Base-by-base conservation (phyloP, 768 basidiomycete species). In the Sporobolomyces roseus region DNA sequence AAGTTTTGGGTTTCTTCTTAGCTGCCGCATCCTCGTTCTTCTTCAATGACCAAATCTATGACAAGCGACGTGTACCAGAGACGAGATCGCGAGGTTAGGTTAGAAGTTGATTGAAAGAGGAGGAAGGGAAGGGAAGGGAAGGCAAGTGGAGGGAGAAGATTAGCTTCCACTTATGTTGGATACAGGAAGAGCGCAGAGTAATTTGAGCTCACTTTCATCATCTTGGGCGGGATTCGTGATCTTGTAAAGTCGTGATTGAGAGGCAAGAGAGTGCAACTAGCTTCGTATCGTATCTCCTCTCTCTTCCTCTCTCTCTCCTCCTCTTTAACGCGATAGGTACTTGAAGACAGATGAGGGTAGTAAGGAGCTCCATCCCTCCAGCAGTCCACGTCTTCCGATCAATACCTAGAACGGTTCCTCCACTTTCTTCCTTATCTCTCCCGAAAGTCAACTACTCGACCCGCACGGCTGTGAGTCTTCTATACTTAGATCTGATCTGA, bases 21-120 rank as follows among this genome's bases (percentile, higher is more conserved):
- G 91, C 88, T 62, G 93, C 92, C 63, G 90, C 90, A 77, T 98
- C 91, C 83, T 97, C 92, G 76, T 88, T 90, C 87, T 98, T 98
- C 87, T 98, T 98, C 89, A 99, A 92, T 74, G 88, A 91, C 89
- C 96, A 97, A 77, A 99, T 97, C 96, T 99, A 63, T n/a, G 16
- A 8, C 13, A n/a, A 13, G 43, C 23, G 19, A 23, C 35, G 16
- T 5, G 33, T n/a, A 8, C 12, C 3, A 17, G 33, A 25, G 23
- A 25, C 54, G 54, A 46, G 23, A 46, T 41, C 38, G n/a, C 38
- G 38, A 17, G 38, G 9, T 41, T 41, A 9, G 38, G 38, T 41
- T 41, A 23, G 23, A 46, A 7, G 14, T 14, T 23, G 13, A 23
- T 46, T 21, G 7, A 7, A 23, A 23, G 13, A 21, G 12, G 45